phyloP scores from a whole-genome alignment of 352 stramenopile species.

The Phytophthora syringae region DNA sequence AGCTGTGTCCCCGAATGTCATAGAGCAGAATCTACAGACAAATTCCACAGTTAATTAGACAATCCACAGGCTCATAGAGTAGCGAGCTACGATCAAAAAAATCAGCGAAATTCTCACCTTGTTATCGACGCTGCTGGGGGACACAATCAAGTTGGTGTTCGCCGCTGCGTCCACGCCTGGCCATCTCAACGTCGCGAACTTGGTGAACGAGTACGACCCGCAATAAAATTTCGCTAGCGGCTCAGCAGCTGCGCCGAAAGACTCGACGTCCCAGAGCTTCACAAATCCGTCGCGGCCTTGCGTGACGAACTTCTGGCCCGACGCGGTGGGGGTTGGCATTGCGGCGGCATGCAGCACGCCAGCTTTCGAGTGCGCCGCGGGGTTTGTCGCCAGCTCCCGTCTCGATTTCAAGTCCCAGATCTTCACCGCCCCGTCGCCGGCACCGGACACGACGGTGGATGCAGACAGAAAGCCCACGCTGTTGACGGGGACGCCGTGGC shows the following conservation, averaged over 20 bases:
- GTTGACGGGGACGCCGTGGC: conserved; percentile 71
- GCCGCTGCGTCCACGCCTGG: conserved; percentile 1
- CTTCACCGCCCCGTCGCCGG: conserved; percentile 71
- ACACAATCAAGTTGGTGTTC: conserved; percentile 43
- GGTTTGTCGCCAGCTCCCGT: conserved; percentile 47
- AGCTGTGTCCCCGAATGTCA: conserved; percentile 42
- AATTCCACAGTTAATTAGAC: conserved; percentile 10
- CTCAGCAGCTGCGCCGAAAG: conserved; percentile 25
- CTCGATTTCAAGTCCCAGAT: conserved; percentile 75
- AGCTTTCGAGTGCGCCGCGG: conserved; percentile 68
- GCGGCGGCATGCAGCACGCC: conserved; percentile 64
- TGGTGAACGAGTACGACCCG: conserved; percentile 73
- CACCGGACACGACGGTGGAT: conserved; percentile 53
- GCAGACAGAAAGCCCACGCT: conserved; percentile 53
- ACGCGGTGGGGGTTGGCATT: conserved; percentile 14
- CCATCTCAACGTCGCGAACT: conserved; percentile 60
- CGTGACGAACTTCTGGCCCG: conserved; percentile 49
- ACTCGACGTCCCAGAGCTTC: conserved; percentile 62
- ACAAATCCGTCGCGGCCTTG: conserved; percentile 80
- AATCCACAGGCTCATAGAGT: not conserved
- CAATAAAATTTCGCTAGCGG: conserved; percentile 56
- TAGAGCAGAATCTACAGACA: conserved; percentile 50
- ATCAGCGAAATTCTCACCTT: conserved; percentile 25
- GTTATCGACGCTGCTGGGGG: conserved; percentile 49
- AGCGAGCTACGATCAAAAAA: not conserved